These are phyloP conservation scores for Erucastrum elatum DNA, from an alignment of 345 rosid species.

Conservation along the genomic window DNA sequence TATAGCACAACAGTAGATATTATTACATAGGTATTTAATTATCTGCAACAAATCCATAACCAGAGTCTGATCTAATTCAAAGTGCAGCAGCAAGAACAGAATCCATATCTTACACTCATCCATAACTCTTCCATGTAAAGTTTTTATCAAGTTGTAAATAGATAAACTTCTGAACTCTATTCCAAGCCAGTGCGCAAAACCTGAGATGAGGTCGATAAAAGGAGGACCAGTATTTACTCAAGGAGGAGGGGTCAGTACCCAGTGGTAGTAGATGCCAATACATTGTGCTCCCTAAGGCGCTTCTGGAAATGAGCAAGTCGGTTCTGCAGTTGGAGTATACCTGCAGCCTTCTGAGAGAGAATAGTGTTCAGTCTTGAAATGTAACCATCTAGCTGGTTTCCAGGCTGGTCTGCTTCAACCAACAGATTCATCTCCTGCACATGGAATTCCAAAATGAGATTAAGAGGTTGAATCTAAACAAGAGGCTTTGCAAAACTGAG, in stretches of 20 bases:
- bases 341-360: conserved; percentile 88
- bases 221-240: conserved; percentile 32
- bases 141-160: conserved; percentile 22
- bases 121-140: conserved; percentile 18
- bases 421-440: conserved; percentile 90
- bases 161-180: conserved; percentile 25
- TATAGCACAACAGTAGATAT: conserved; percentile 26
- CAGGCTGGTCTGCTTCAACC: conserved; percentile 95
- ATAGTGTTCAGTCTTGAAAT: conserved; percentile 65
- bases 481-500: not conserved
- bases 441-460: not conserved
- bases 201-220: conserved; percentile 34
- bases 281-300: conserved; percentile 88
- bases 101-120: conserved; percentile 18
- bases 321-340: conserved; percentile 77
- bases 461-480: not conserved
- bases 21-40: conserved; percentile 33
- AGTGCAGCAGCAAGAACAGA: conserved; percentile 14
- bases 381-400: conserved; percentile 86
- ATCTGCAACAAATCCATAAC: conserved; percentile 38
- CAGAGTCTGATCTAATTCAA: conserved; percentile 27
- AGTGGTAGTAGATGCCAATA: conserved; percentile 60
- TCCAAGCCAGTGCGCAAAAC: conserved; percentile 19
- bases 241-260: conserved; percentile 53
- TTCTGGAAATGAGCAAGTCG: conserved; percentile 85